Conservation (phyloP, 495 filamentous ascomycete species). For the Podospora didyma region DNA sequence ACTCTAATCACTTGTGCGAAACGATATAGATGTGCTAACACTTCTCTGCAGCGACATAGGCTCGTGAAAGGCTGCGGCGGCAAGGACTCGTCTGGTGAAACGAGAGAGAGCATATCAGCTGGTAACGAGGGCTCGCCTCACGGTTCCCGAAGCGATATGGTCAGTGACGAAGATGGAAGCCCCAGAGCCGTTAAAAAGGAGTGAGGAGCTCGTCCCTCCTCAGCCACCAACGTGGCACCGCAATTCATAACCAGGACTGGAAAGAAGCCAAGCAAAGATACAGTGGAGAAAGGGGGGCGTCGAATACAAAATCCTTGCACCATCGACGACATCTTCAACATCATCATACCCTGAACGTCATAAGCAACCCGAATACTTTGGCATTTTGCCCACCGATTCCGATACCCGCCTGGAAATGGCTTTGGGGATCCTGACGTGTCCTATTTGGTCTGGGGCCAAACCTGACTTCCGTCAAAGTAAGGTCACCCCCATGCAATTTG, state of each 20-base stretch:
- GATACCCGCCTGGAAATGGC: too few species aligned
- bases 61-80: slow-evolving; percentile 91
- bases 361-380: too few species aligned
- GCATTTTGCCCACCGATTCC: too few species aligned
- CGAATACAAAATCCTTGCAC: too few species aligned
- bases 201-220: neutral
- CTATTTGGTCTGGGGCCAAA: too few species aligned
- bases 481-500: too few species aligned
- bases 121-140: neutral
- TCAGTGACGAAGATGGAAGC: slow-evolving; percentile 3
- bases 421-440: too few species aligned
- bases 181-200: slow-evolving; percentile 6
- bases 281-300: too few species aligned
- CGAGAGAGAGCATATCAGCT: neutral
- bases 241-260: neutral
- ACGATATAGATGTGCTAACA: slow-evolving; percentile 12
- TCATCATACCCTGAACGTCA: too few species aligned
- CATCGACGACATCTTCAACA: too few species aligned
- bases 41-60: slow-evolving; percentile 72
- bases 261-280: neutral
- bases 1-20: neutral
- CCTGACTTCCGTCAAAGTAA: too few species aligned
- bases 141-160: slow-evolving; percentile 3
- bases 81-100: slow-evolving; percentile 11
- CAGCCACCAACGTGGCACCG: neutral